Conservation (phyloP, 257 asterid genomes). For the Salvia splendens region DNA sequence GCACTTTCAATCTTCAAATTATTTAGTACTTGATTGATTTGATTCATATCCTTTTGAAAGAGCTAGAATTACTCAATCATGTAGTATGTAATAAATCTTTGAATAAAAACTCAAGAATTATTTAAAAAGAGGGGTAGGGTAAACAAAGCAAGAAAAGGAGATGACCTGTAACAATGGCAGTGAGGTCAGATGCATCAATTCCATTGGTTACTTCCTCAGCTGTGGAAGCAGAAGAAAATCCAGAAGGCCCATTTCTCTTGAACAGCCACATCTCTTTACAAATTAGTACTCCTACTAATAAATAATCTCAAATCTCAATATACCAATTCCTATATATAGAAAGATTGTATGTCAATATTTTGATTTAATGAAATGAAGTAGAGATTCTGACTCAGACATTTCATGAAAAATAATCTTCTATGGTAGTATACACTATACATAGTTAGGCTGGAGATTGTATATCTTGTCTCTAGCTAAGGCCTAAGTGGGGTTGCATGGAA, state of each 20-base stretch:
- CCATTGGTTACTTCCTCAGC: constrained; percentile 80
- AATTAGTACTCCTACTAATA: background rate
- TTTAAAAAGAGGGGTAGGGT: no score
- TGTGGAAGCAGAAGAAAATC: constrained; percentile 64
- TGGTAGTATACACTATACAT: background rate
- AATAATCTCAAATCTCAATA: no score
- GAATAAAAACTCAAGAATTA: no score
- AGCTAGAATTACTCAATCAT: no score
- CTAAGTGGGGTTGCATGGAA: background rate
- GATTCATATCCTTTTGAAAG: no score
- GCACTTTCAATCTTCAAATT: constrained; percentile 12
- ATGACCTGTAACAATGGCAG: constrained; percentile 86
- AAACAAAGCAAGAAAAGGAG: background rate
- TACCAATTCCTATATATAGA: background rate
- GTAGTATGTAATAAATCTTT: no score
- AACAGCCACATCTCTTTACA: constrained; percentile 48
- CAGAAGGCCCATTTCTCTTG: constrained; percentile 52
- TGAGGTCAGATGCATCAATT: constrained; percentile 74
- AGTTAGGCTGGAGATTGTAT: background rate
- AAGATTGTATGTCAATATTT: no score
- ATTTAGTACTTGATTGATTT: no score
- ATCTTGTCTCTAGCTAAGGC: no score
- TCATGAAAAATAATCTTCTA: background rate
- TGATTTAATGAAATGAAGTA: no score
- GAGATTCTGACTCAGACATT: background rate